Percentiles rank a stretch among this genome's conserved stretches.
These are phyloP conservation scores for Brassica nigra DNA, from an alignment of 345 rosid genomes.

Conservation along the genomic window DNA sequence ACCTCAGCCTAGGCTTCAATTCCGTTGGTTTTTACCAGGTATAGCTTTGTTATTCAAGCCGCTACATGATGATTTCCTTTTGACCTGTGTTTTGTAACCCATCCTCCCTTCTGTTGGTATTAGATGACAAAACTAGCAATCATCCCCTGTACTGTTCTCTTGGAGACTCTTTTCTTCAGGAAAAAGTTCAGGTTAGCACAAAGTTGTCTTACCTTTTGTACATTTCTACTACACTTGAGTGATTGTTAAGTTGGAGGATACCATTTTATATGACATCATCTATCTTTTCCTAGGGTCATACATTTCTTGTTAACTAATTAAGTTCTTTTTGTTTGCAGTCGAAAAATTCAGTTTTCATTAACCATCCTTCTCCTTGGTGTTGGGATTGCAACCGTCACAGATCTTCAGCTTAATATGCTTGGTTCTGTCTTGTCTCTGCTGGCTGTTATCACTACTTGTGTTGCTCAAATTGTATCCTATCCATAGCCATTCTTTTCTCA, in stretches of 20 bases:
- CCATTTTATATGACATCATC: background rate
- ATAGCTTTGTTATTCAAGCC: constrained; percentile 18
- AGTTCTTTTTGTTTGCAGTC: constrained; percentile 60
- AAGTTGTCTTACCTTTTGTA: background rate
- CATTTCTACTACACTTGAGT: constrained; percentile 1
- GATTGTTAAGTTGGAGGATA: constrained; percentile 17
- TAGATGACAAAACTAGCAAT: constrained; percentile 99
- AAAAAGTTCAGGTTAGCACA: constrained; percentile 83
- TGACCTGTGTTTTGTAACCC: background rate
- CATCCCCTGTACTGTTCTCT: constrained; percentile 95
- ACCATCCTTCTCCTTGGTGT: constrained; percentile 92
- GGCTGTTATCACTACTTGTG: constrained; percentile 94
- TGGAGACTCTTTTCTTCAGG: constrained; percentile 98
- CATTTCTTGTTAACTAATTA: background rate
- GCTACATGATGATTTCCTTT: constrained; percentile 2
- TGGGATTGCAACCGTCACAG: constrained; percentile 98
- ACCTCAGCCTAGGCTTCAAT: constrained; percentile 98
- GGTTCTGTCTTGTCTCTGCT: constrained; percentile 92
- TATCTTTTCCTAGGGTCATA: constrained; percentile 3
- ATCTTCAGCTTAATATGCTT: constrained; percentile 93
- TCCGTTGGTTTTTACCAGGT: constrained; percentile 99
- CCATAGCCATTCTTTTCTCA: constrained; percentile 28
- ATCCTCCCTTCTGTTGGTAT: constrained; percentile 28
- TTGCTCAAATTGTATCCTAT: constrained; percentile 99
- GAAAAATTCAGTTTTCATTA: constrained; percentile 79